These are phyloP conservation scores for Zea luxurians DNA, from an alignment of 176 grass and related monocot genomes.

Conservation along the genomic window DNA sequence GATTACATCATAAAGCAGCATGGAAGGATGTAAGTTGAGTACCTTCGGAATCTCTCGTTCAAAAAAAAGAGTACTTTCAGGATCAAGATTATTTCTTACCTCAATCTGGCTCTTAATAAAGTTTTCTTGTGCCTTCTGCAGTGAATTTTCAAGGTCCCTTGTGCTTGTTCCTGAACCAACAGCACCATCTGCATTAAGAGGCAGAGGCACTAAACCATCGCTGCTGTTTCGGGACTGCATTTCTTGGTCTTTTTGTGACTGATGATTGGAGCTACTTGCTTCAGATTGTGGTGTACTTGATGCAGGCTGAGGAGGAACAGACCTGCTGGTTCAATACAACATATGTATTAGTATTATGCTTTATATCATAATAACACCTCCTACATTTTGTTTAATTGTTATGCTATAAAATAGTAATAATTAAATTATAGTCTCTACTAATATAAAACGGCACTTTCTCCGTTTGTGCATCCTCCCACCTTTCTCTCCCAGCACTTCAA, in stretches of 20 bases:
- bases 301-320: constrained; percentile 26
- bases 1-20: neutral
- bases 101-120: constrained; percentile 57
- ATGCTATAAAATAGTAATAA: neutral
- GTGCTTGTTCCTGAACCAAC: constrained; percentile 31
- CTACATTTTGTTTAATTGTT: neutral
- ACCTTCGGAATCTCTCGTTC: too few relatives aligned
- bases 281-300: constrained; percentile 36
- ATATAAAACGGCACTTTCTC: too few relatives aligned
- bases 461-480: too few relatives aligned
- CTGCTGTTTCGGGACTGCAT: neutral
- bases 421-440: neutral
- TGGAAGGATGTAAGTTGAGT: neutral
- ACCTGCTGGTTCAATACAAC: constrained; percentile 26
- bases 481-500: too few relatives aligned
- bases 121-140: constrained; percentile 53
- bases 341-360: neutral
- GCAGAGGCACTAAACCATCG: constrained; percentile 12
- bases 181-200: constrained; percentile 26
- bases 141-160: constrained; percentile 40
- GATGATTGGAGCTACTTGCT: constrained; percentile 49
- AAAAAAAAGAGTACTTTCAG: neutral
- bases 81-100: constrained; percentile 43
- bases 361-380: neutral
- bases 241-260: constrained; percentile 16